Evolutionary conservation across 495 filamentous ascomycete species (phyloP), one percentile per base, ranked within the genome.

Genomic region (Aspergillus olivimuriae): DNA sequence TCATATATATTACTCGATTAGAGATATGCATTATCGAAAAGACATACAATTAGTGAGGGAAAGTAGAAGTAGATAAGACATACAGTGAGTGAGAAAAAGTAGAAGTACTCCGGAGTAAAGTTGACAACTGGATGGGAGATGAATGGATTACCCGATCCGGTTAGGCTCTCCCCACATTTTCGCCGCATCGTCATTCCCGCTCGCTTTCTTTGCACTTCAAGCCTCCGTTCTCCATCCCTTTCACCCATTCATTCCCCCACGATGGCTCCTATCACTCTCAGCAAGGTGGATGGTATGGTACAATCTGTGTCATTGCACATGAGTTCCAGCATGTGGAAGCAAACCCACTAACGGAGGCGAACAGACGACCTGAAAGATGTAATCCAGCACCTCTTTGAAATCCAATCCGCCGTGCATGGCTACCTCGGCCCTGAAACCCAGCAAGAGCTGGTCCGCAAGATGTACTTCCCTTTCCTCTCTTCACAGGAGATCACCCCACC

Each of bases 371-470:
- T 73, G 16, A 72, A 72, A 60, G 66, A 70, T 34, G 57, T 89
- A 31, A 89, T 96, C 61, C 86, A 92, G 56, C 83, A 89, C 53
- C 82, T 96, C 38, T 94, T 86, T 71, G 80, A 89, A 56, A 73
- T 95, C 45, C 84, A 89, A 65, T 77, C 82, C 22, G 73, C 80
- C 23, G 75, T 81, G 37, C 83, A 88, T 64, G 83, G 87, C 63
- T 74, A 81, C 47, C 70, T 80, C 47, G 83, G 83, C 30, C 65
- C 76, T 11, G 73, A 74, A 36, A 79, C 79, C 15, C 72, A 76
- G 46, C 66, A 80, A 43, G 78, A 80, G 33, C 74, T 86, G 32
- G 72, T 76, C 21, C 58, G 67, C 7, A 78, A 80, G 50, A 79
- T 85, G 81, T 84, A 75, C 23, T 35, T 40, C 31, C 18, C 56